Base-by-base conservation (phyloP, 805 yeast species). In the Yarrowia divulgata region DNA sequence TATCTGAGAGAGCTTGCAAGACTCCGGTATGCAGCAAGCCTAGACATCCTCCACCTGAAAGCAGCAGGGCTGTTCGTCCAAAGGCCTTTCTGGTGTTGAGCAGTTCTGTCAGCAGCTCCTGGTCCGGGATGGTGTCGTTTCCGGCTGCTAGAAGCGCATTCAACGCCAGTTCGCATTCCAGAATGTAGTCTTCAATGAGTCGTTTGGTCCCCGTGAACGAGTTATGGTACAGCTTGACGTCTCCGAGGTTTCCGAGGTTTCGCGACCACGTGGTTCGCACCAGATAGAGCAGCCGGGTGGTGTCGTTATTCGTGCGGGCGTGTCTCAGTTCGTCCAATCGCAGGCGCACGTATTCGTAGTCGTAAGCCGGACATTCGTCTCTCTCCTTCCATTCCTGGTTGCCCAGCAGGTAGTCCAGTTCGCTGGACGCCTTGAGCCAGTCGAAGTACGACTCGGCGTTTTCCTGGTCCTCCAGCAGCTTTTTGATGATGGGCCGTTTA, bases 21-120 rank as follows among this genome's bases (percentile, higher is more conserved):
- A 95, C 97, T 1, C 99, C 99, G 70, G 93, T 90, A 73, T 94
- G 98, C 71, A 93, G 87, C 64, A 94, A 79, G 0, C 98, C 99
- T 80, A 94, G 90, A 5, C 97, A 90, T 1, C 97, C 93, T 1
- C 99, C 99, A 1, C 99, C 99, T 60, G 97, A 89, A 68, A 95
- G 83, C n/a, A 96, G 92, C 35, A 95, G 81, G 0, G 98, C 99
- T 0, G 98, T 93, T 69, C 97, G 83, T 0, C 99, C 99, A 66
- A 91, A 91, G 74, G 93, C 92, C 77, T 90, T 90, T 70, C 97
- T 83, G 0, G 98, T 91, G 76, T 94, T 97, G 48, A 90, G 85
- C 42, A 94, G 81, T 85, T 91, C 90, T 1, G 90, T 90, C 69
- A 94, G 80, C 16, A 91, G 81, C 73, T 90, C 88, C 13, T 85